Conservation (phyloP, 257 asterid species). For the Fraxinus anomala region DNA sequence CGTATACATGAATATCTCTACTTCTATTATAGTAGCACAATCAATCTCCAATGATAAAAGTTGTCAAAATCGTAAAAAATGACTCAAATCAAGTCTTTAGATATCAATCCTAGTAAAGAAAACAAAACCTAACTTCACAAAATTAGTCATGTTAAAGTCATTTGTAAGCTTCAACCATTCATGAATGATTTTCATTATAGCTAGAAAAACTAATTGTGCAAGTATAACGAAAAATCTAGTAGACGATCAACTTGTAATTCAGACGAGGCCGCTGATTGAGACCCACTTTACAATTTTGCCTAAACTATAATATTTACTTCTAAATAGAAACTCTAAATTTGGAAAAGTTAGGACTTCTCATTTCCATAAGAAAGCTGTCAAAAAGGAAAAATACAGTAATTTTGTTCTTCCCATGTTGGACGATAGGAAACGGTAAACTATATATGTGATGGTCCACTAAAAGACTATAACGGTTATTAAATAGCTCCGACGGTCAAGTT, state of each 20-base stretch:
- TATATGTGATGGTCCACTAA: neutral
- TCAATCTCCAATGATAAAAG: too few species aligned
- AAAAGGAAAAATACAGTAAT: neutral
- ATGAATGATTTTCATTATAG: too few species aligned
- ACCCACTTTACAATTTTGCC: neutral
- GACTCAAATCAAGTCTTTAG: too few species aligned
- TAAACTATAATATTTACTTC: too few species aligned
- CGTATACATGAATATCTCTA: neutral
- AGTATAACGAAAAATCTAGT: neutral
- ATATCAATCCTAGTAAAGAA: too few species aligned
- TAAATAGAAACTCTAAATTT: neutral
- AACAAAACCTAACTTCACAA: too few species aligned
- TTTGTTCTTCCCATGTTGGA: neutral
- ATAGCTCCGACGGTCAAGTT: neutral
- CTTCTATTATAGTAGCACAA: too few species aligned
- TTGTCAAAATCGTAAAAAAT: too few species aligned
- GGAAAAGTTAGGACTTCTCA: neutral
- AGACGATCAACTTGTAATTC: too few species aligned
- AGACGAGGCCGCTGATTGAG: neutral
- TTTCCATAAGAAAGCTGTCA: neutral
- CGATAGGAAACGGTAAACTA: neutral
- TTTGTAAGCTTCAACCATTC: too few species aligned
- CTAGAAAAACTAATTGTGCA: too few species aligned
- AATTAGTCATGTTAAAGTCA: too few species aligned
- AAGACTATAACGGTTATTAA: neutral